A percentile compares a stretch with the other conserved stretches of the same genome.
Conservation (phyloP, 23 red algal genomes). For the Gracilaria gracilis region DNA sequence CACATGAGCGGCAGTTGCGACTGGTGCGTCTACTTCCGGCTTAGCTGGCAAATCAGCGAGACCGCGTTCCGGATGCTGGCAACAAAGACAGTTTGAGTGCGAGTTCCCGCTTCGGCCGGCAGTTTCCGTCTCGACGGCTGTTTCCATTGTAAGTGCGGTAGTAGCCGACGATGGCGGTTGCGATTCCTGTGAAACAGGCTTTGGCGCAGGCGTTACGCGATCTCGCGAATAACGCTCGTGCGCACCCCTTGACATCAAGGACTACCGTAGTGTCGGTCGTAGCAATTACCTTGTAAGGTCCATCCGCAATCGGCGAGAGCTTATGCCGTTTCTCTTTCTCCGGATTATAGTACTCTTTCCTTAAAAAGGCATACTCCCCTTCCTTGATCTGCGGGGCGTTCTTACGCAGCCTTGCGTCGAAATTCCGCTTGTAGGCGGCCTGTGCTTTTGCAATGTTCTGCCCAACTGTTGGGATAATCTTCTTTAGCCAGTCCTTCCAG, state of each 20-base stretch:
- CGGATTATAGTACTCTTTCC: background rate
- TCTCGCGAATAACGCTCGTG: conserved; percentile 7
- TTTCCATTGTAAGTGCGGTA: background rate
- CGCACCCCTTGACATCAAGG: background rate
- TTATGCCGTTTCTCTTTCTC: background rate
- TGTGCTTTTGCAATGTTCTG: background rate
- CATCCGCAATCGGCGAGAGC: conserved; percentile 4
- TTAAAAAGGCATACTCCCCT: background rate
- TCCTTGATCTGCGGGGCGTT: background rate
- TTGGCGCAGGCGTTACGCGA: background rate
- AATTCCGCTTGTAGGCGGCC: conserved; percentile 3
- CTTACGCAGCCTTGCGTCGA: background rate
- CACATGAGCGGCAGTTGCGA: too few relatives aligned
- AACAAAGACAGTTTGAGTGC: too few relatives aligned
- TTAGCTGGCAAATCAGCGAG: too few relatives aligned
- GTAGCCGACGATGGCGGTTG: background rate
- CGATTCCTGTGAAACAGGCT: background rate
- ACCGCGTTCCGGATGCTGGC: too few relatives aligned
- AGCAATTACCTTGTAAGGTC: conserved; percentile 1
- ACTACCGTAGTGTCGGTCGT: conserved; percentile 1
- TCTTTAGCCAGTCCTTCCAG: conserved; percentile 14
- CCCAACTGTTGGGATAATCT: background rate
- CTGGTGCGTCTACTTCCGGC: too few relatives aligned
- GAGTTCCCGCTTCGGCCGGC: too few relatives aligned
- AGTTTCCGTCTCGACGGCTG: too few relatives aligned